phyloP scores from a whole-genome alignment of 1,284 basidiomycete species.

The Cutaneotrichosporon sp. region DNA sequence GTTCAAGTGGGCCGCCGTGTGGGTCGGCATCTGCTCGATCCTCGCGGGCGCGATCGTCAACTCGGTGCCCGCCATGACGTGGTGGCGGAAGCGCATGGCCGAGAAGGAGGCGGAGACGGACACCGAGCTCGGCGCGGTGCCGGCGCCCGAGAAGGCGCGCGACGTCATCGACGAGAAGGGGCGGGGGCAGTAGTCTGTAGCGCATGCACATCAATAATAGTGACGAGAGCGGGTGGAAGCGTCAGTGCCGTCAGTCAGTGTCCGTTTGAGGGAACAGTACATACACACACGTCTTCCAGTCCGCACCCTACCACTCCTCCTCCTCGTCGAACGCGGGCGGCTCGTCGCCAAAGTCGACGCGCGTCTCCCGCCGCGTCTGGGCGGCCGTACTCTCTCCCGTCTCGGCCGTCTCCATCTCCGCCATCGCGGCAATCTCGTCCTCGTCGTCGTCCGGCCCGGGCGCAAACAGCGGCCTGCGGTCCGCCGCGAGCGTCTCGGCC shows the following conservation, averaged over 20 bases:
- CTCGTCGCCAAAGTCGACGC: slow-evolving; percentile 9
- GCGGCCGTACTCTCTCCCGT: slow-evolving; percentile 22
- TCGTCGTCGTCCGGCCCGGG: slow-evolving; percentile 25
- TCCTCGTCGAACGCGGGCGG: slow-evolving; percentile 26
- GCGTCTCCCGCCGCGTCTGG: background rate
- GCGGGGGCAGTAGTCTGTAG: background rate
- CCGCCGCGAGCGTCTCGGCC: background rate
- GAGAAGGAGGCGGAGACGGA: slow-evolving; percentile 4
- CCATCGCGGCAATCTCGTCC: slow-evolving; percentile 64
- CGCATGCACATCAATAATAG: background rate
- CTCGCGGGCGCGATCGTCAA: background rate
- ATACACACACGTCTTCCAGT: background rate
- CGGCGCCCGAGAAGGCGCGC: background rate
- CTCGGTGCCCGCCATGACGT: slow-evolving; percentile 5
- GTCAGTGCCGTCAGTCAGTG: too few species aligned
- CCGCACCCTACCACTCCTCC: slow-evolving; percentile 32
- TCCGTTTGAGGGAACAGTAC: background rate
- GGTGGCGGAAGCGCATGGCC: background rate
- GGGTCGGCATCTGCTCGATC: slow-evolving; percentile 2
- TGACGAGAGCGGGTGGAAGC: too few species aligned
- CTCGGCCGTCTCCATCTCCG: slow-evolving; percentile 57
- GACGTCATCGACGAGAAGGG: background rate
- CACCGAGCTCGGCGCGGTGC: background rate
- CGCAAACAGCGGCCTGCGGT: slow-evolving; percentile 40
- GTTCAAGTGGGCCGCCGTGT: slow-evolving; percentile 30